Evolutionary conservation across 306 rosid species (phyloP).

Genomic region (Dalbergia cultrata): DNA sequence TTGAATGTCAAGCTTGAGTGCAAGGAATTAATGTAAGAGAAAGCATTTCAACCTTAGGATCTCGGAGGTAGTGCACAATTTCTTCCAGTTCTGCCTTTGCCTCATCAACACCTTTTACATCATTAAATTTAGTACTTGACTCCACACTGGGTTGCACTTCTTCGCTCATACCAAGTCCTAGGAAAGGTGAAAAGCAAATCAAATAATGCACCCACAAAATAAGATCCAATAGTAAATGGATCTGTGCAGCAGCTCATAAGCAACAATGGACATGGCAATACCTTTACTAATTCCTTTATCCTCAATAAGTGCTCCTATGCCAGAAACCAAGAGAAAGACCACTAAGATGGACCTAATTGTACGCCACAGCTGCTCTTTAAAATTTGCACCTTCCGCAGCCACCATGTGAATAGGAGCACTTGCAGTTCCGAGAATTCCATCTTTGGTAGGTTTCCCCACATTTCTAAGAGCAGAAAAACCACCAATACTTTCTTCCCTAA

Average conservation of each 20-base stretch:
- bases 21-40: not conserved
- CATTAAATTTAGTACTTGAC: conserved; percentile 78
- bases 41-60: conserved; percentile 73
- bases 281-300: conserved; percentile 85
- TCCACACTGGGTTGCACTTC: conserved; percentile 83
- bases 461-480: conserved; percentile 67
- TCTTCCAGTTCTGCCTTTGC: conserved; percentile 94
- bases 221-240: conserved; percentile 20
- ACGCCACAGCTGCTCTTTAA: conserved; percentile 84
- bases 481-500: conserved; percentile 59
- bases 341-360: conserved; percentile 70
- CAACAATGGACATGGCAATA: conserved; percentile 51
- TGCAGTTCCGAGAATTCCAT: conserved; percentile 80
- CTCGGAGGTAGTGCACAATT: conserved; percentile 90
- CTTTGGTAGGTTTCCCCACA: conserved; percentile 67
- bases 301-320: conserved; percentile 81
- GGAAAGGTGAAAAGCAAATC: conserved; percentile 33
- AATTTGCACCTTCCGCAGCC: conserved; percentile 67
- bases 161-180: conserved; percentile 74
- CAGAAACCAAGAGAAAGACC: conserved; percentile 75
- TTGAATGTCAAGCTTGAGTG: too few relatives aligned
- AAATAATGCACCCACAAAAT: conserved; percentile 33
- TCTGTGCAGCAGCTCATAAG: not conserved
- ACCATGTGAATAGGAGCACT: conserved; percentile 86
- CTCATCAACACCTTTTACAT: conserved; percentile 92